phyloP scores from a whole-genome alignment of 2,329 filamentous ascomycete genomes.

The Phoma herbarum region DNA sequence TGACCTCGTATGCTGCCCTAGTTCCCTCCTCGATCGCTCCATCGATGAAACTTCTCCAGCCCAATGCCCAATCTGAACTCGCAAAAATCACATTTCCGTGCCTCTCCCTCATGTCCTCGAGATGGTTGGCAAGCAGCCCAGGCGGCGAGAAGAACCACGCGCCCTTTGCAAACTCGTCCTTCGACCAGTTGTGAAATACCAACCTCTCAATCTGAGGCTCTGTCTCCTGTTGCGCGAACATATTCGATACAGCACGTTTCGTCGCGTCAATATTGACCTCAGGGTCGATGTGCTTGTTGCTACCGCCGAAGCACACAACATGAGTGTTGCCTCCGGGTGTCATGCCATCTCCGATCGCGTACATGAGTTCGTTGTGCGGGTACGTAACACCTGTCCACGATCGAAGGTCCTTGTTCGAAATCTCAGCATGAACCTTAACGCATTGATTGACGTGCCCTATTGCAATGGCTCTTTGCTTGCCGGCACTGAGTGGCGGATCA shows the following conservation, averaged over 20 bases:
- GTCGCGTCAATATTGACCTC: slow-evolving; percentile 53
- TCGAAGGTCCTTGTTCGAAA: slow-evolving; percentile 52
- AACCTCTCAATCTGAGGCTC: slow-evolving; percentile 24
- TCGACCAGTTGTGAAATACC: slow-evolving; percentile 61
- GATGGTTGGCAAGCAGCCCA: slow-evolving; percentile 50
- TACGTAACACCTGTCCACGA: slow-evolving; percentile 57
- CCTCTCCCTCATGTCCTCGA: slow-evolving; percentile 53
- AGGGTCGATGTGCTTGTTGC: slow-evolving; percentile 55
- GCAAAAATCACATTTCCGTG: slow-evolving; percentile 60
- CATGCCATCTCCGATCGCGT: slow-evolving; percentile 57
- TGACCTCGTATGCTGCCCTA: slow-evolving; percentile 45
- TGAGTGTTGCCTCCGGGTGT: slow-evolving; percentile 57
- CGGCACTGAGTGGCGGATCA: slow-evolving; percentile 50
- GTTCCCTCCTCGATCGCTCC: slow-evolving; percentile 60
- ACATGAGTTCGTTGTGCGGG: slow-evolving; percentile 55
- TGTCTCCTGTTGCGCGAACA: slow-evolving; percentile 30
- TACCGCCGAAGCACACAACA: slow-evolving; percentile 57
- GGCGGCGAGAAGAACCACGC: slow-evolving; percentile 49
- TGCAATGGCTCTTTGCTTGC: slow-evolving; percentile 50
- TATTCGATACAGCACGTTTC: slow-evolving; percentile 44
- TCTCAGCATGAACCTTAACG: slow-evolving; percentile 59
- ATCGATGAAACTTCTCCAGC: slow-evolving; percentile 62
- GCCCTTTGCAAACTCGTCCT: slow-evolving; percentile 59
- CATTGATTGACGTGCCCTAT: slow-evolving; percentile 58
- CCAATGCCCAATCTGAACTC: slow-evolving; percentile 60